Base-by-base conservation (phyloP, 2,329 filamentous ascomycete species). In the Colletotrichum sublineola region DNA sequence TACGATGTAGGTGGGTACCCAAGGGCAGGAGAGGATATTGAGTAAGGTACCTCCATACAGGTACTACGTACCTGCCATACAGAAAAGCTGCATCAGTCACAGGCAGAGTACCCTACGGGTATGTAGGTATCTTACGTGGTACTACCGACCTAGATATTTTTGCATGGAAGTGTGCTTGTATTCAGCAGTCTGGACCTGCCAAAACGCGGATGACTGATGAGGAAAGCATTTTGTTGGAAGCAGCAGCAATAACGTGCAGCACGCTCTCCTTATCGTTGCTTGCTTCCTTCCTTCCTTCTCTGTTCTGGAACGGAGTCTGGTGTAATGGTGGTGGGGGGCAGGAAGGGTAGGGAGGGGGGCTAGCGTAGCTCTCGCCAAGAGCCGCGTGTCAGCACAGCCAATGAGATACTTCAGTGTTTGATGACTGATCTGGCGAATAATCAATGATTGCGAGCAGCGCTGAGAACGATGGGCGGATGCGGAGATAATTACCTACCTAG, bases 331-430 rank as follows among this genome's bases (percentile, higher is more conserved):
- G 40, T 50, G 61, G 63, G 53, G 46, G 46, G 36, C 12, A 44
- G 42, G 42, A 20, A 8, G 33, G 33, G 64, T 24, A 24, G 7
- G 29, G 33, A 33, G 38, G 36, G 2, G 2, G 38, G 29, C 52
- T 55, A 68, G 65, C 52, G 70, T n/a, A 46, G n/a, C 20, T 50
- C 44, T 50, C 44, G 70, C 70, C 67, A 73, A 73, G 70, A 73
- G 70, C 70, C 64, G 63, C 52, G 29, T 65, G 55, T 33, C 29
- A 46, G 46, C 11, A 5, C 20, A 18, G 33, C 67, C 67, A 70
- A 69, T 64, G 40, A 61, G 61, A 38, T 36, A 29, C 33, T 14
- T 29, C n/a, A 31, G 24, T 24, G 15, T 24, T 18, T 33, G 7
- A 11, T 14, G 50, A 31, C n/a, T 31, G 57, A 64, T 33, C 33